phyloP scores from a whole-genome alignment of 1,139 yeast genomes.

The Pichia sp. region DNA sequence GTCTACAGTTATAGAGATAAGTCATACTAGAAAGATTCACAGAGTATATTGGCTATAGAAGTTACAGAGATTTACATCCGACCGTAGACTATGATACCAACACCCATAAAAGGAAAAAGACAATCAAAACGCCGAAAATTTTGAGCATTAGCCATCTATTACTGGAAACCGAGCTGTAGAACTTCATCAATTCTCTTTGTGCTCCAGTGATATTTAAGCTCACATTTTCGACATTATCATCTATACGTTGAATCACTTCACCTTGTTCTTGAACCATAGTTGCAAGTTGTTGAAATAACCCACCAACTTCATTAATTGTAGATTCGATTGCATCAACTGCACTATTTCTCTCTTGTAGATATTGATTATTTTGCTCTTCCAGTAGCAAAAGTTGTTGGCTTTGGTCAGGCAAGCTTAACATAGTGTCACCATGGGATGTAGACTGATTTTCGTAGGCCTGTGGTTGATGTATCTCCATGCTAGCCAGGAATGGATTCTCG shows the following conservation, averaged over 20 bases:
- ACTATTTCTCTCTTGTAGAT: constrained; percentile 73
- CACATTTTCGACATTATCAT: constrained; percentile 90
- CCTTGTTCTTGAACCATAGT: constrained; percentile 98
- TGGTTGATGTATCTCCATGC: constrained; percentile 17
- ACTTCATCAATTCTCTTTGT: constrained; percentile 84
- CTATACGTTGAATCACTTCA: constrained; percentile 90
- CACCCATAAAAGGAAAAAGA: constrained; percentile 74
- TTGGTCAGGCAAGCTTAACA: constrained; percentile 36
- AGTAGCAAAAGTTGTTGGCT: constrained; percentile 60
- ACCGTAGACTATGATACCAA: constrained; percentile 36
- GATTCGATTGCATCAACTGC: constrained; percentile 96
- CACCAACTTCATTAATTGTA: constrained; percentile 94
- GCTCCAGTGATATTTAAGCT: constrained; percentile 87
- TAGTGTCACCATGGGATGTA: constrained; percentile 16
- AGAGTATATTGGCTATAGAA: neutral
- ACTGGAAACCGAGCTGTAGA: constrained; percentile 79
- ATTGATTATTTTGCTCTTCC: constrained; percentile 63
- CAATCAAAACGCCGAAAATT: constrained; percentile 78
- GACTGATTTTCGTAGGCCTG: neutral
- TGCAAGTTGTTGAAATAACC: constrained; percentile 87
- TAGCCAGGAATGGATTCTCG: constrained; percentile 34
- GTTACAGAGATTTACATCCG: neutral
- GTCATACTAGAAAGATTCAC: no score
- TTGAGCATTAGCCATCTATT: constrained; percentile 90
- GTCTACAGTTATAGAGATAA: no score